These are phyloP conservation scores for Schizothecium vesticola DNA, from an alignment of 495 filamentous ascomycete species.

Conservation along the genomic window DNA sequence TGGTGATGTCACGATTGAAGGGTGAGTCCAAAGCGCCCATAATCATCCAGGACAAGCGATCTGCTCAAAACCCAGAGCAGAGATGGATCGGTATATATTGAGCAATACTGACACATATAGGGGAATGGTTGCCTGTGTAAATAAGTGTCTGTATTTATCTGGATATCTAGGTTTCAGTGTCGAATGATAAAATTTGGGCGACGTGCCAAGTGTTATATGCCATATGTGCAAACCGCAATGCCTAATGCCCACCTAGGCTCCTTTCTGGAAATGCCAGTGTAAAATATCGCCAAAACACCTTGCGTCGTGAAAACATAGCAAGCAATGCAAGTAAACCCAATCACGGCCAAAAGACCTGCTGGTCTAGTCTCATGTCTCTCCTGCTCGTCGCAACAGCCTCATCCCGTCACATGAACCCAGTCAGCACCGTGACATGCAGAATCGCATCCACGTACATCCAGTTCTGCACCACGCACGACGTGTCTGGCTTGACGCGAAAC, in stretches of 20 bases:
- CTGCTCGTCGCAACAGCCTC: neutral
- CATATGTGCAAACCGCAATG: neutral
- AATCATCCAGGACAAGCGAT: neutral
- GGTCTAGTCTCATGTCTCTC: neutral
- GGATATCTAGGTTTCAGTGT: neutral
- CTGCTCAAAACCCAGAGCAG: neutral
- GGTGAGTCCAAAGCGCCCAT: neutral
- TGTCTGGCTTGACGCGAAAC: slow-evolving; percentile 25
- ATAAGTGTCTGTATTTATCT: neutral
- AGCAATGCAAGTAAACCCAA: neutral
- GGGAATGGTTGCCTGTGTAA: neutral
- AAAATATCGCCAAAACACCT: neutral
- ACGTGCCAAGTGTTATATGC: neutral
- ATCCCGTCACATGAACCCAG: slow-evolving; percentile 13
- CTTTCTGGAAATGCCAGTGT: neutral
- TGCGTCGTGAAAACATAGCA: neutral
- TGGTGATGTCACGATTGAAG: neutral
- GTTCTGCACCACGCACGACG: slow-evolving; percentile 25
- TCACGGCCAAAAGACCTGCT: neutral
- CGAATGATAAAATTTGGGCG: neutral
- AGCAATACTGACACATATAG: too few relatives aligned
- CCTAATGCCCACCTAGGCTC: neutral
- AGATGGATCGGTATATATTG: too few relatives aligned
- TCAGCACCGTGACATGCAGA: slow-evolving; percentile 28
- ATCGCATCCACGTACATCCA: slow-evolving; percentile 33